Percentiles rank a stretch among this genome's conserved stretches.
Evolutionary conservation across 2,329 filamentous ascomycete genomes (phyloP).

Genomic region (Fusarium caatingaense): DNA sequence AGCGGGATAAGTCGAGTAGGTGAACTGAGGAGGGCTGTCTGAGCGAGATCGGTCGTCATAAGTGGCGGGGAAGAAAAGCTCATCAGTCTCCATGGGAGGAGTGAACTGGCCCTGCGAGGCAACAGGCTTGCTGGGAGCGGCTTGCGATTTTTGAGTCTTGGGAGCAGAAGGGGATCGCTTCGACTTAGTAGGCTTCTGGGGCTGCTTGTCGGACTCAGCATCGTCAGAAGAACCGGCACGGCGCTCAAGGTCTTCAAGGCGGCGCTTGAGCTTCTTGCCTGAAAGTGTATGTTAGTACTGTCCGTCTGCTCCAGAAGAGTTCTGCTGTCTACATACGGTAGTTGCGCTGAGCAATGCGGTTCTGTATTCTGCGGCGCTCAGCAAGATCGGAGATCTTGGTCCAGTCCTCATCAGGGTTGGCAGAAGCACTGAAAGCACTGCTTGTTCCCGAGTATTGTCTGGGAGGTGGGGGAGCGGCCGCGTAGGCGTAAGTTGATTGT

Average conservation of each 20-base stretch:
- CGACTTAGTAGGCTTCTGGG: constrained; percentile 47
- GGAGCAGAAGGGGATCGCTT: constrained; percentile 47
- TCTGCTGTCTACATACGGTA: constrained; percentile 75
- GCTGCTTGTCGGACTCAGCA: constrained; percentile 54
- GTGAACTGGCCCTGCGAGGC: constrained; percentile 67
- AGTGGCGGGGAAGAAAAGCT: constrained; percentile 70
- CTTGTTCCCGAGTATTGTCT: constrained; percentile 83
- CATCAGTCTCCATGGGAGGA: constrained; percentile 72
- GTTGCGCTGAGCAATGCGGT: constrained; percentile 96
- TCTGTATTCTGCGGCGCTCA: constrained; percentile 93
- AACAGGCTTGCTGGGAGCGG: constrained; percentile 53
- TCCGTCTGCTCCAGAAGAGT: background rate
- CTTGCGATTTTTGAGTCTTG: constrained; percentile 48
- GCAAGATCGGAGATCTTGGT: constrained; percentile 98
- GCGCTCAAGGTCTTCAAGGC: constrained; percentile 85
- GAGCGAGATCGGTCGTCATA: constrained; percentile 77
- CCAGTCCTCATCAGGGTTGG: constrained; percentile 98
- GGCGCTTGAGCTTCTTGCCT: constrained; percentile 95
- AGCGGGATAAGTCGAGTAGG: constrained; percentile 74
- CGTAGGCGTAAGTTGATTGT: constrained; percentile 51
- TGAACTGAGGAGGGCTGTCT: constrained; percentile 76
- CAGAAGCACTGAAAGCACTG: constrained; percentile 93
- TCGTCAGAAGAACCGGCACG: constrained; percentile 70
- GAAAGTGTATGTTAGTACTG: constrained; percentile 35
- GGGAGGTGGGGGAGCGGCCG: constrained; percentile 54